Evolutionary conservation across 2,329 filamentous ascomycete genomes (phyloP).

Genomic region (Cordyceps javanica): DNA sequence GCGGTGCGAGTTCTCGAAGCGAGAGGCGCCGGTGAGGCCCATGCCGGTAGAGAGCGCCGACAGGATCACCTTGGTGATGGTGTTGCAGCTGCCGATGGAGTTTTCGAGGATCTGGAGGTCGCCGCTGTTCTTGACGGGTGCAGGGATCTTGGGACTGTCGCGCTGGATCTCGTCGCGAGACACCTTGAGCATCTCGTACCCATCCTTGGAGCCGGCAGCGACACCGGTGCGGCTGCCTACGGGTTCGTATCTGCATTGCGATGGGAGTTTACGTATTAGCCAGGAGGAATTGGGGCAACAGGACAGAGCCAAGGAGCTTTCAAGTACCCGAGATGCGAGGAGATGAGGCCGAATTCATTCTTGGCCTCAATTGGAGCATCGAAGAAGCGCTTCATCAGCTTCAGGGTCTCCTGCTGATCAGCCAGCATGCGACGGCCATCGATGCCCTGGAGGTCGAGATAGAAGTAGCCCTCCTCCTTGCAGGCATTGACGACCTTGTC

Average conservation of each 20-base stretch:
- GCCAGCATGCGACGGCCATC: constrained; percentile 47
- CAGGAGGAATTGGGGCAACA: neutral
- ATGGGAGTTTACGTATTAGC: neutral
- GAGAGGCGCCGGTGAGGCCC: constrained; percentile 36
- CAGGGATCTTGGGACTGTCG: constrained; percentile 39
- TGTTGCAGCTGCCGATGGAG: constrained; percentile 44
- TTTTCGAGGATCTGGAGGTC: constrained; percentile 44
- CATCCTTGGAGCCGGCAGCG: constrained; percentile 41
- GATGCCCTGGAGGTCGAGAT: constrained; percentile 46
- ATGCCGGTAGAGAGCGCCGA: constrained; percentile 43
- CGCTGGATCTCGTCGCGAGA: constrained; percentile 45
- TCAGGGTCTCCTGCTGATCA: constrained; percentile 45
- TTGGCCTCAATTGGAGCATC: constrained; percentile 46
- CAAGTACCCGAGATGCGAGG: constrained; percentile 43
- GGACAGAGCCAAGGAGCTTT: no score
- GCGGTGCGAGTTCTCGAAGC: constrained; percentile 46
- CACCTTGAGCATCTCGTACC: constrained; percentile 49
- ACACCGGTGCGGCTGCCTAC: constrained; percentile 43
- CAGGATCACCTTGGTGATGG: constrained; percentile 44
- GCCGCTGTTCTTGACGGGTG: constrained; percentile 41
- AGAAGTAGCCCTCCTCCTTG: constrained; percentile 48
- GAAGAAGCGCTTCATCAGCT: constrained; percentile 52
- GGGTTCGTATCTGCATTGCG: constrained; percentile 37
- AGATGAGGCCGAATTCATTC: constrained; percentile 50
- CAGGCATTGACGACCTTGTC: constrained; percentile 45